Conservation (phyloP, 2,329 filamentous ascomycete species). For the Bipolaris gigantea region DNA sequence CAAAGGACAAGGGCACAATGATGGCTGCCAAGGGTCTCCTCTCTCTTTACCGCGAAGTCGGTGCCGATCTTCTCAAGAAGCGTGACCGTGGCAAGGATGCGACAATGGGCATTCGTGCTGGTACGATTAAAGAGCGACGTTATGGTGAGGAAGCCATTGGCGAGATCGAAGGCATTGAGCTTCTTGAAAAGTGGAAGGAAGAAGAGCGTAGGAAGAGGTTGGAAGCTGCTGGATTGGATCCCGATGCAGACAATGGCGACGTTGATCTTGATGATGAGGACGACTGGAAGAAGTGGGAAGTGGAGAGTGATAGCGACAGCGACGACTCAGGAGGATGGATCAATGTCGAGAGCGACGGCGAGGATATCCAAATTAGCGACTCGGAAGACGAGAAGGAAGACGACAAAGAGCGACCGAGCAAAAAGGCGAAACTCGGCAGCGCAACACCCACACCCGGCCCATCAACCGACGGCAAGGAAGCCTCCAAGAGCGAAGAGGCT, state of each 20-base stretch:
- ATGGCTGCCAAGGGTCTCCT: conserved; percentile 95
- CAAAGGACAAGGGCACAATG: conserved; percentile 98
- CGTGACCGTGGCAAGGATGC: conserved; percentile 90
- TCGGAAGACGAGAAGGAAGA: conserved; percentile 67
- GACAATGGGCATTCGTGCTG: conserved; percentile 75
- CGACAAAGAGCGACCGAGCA: conserved; percentile 57
- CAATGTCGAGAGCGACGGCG: conserved; percentile 79
- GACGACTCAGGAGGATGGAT: conserved; percentile 90
- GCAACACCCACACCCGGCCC: conserved; percentile 35
- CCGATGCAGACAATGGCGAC: conserved; percentile 62
- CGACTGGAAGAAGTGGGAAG: conserved; percentile 62
- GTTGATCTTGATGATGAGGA: conserved; percentile 62
- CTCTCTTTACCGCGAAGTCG: conserved; percentile 87
- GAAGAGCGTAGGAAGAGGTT: conserved; percentile 78
- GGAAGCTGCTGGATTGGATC: conserved; percentile 66
- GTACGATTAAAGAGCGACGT: conserved; percentile 72
- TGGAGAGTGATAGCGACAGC: conserved; percentile 60
- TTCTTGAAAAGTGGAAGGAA: conserved; percentile 91
- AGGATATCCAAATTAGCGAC: conserved; percentile 72
- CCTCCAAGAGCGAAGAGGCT: conserved; percentile 45
- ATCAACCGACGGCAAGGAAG: conserved; percentile 42
- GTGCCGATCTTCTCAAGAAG: conserved; percentile 84
- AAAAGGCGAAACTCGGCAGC: conserved; percentile 63
- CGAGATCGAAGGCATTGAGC: conserved; percentile 89
- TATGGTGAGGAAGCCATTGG: conserved; percentile 82